Conservation (phyloP, 225 moss, liverwort and hornwort species). For the Pleurozium schreberi region DNA sequence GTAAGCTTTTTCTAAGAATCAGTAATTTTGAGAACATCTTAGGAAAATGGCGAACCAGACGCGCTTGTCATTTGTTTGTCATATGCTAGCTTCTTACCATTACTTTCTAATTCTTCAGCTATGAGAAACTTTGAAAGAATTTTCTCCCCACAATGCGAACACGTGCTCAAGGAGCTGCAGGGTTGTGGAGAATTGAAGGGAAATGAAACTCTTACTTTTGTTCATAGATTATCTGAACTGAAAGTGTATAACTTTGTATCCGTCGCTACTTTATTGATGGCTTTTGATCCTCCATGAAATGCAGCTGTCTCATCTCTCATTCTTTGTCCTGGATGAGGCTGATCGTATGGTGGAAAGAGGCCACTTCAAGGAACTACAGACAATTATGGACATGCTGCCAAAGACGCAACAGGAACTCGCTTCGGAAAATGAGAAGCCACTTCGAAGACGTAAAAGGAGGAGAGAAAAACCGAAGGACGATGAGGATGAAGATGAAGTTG, state of each 20-base stretch:
- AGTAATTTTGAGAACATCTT: background rate
- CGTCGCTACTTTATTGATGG: background rate
- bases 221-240: background rate
- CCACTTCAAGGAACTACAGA: constrained; percentile 89
- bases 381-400: constrained; percentile 81
- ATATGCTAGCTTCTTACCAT: background rate
- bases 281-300: background rate
- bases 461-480: background rate
- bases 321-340: constrained; percentile 97
- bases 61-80: background rate
- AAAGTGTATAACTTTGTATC: background rate
- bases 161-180: background rate
- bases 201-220: background rate
- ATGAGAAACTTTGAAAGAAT: background rate
- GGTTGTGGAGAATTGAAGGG: background rate
- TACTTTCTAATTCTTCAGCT: background rate
- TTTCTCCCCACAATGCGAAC: background rate
- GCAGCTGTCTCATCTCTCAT: constrained; percentile 72
- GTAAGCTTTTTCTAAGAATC: constrained; percentile 2
- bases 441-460: constrained; percentile 13
- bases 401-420: constrained; percentile 1
- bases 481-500: background rate
- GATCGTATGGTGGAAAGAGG: constrained; percentile 99
- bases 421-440: background rate
- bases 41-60: background rate